Base-by-base conservation (phyloP, 345 rosid genomes). In the Odontarrhena argentea region DNA sequence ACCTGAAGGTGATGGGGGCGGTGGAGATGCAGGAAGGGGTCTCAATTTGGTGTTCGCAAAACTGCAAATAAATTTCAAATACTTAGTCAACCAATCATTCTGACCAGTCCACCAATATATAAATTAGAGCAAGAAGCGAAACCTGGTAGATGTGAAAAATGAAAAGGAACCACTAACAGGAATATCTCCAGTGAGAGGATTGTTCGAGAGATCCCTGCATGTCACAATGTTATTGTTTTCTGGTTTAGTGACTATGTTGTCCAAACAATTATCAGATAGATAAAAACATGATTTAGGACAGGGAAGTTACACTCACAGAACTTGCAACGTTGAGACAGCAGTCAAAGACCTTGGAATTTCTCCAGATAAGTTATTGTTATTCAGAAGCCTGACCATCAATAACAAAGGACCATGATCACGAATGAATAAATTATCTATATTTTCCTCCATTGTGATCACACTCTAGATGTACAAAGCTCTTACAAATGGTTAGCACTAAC, bases 141-240 rank as follows among this genome's bases (percentile, higher is more conserved):
- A 89, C 98, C 98, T 89, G 63, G 85, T 73, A 38, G 85, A 83
- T 66, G 93, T 86, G 67, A 89, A 89, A 3, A 81, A 78, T 1
- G 90, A 79, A 78, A 93, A 93, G 56, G 97, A 93, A 56, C 98
- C 98, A 55, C 85, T 85, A 55, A 75, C 68, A 5, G 97, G 98
- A 77, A 79, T 51, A 55, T 77, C 81, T 78, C 98, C 98, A 3
- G 1, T 35, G 38, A 93, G 89, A 1, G 0, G 0, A 75, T 93
- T 89, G 76, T 85, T 78, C 38, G 98, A 90, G 73, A 93, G 83
- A 84, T 93, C 92, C 68, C 97, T 93, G 82, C 71, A 85, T 78
- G 68, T 79, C 52, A 77, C 10, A 52, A 62, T 18, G 30, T 51
- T 51, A 41, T 43, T 53, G 7, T 37, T 55, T 13, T 12, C 46